These are phyloP conservation scores for Chaetomiaceae sp. DNA, from an alignment of 2,329 filamentous ascomycete species.

Conservation along the genomic window DNA sequence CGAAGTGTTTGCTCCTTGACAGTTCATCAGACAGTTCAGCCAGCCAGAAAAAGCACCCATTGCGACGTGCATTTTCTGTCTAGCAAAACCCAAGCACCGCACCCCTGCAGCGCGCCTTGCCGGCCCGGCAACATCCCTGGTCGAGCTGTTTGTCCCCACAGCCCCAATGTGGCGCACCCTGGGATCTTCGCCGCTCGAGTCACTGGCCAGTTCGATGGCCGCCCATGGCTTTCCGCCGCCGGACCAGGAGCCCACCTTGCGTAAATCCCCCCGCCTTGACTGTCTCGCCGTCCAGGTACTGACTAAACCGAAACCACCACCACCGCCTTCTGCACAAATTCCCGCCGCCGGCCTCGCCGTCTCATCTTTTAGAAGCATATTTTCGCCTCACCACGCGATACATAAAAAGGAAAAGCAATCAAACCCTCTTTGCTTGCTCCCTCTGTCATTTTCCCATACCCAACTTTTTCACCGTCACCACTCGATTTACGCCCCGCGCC, in stretches of 20 bases:
- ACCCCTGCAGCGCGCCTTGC: not conserved
- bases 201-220: conserved; percentile 30
- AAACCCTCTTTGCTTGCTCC: not conserved
- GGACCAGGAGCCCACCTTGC: conserved; percentile 3
- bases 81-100: not conserved
- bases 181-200: conserved; percentile 29
- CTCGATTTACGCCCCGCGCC: not conserved
- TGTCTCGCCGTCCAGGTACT: conserved; percentile 1
- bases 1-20: no score
- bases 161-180: conserved; percentile 20
- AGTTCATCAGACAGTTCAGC: no score
- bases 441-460: conserved; percentile 3
- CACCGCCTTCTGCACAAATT: not conserved
- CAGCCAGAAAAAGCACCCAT: conserved; percentile 1
- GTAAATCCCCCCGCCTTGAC: conserved; percentile 19
- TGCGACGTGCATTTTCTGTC: not conserved
- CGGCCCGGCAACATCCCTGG: not conserved
- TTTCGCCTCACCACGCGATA: conserved; percentile 1
- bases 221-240: conserved; percentile 30
- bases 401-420: conserved; percentile 2
- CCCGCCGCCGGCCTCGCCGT: conserved; percentile 8
- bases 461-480: not conserved
- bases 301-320: conserved; percentile 11
- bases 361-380: conserved; percentile 3
- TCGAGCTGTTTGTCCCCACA: conserved; percentile 6